Evolutionary conservation across 768 basidiomycete genomes (phyloP), one percentile per base, ranked within the genome.

Genomic region (Lactarius pseudohatsudake): DNA sequence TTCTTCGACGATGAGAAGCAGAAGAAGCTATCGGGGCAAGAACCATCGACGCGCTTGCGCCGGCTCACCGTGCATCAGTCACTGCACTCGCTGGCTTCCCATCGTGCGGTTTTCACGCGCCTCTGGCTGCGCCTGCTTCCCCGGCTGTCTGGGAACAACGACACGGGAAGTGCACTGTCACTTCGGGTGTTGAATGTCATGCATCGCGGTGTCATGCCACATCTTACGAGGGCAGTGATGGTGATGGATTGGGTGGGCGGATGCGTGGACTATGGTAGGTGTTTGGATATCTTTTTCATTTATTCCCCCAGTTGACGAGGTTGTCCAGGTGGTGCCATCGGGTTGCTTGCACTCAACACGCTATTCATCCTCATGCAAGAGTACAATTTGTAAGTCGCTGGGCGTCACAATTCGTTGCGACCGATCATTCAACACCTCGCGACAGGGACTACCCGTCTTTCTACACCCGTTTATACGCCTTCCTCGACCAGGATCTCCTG

Each of bases 221-320:
- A 94, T 75, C 75, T 96, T 57, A 93, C 91, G 0, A 77, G 90
- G 45, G 86, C 90, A 0, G 80, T 91, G 57, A 76, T 92, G 59
- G 82, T 91, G n/a, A 94, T 94, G 90, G 94, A 96, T 74, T 97
- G 94, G 92, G 83, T 96, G 45, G 85, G 87, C 32, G 85, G 85
- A 2, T 92, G 91, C 70, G 89, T 94, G 15, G 93, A 96, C 74
- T 81, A 85, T 71, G 94, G 93, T 88, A 62, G 68, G 85, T 74
- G 32, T 56, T 55, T 56, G 15, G 11, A 65, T 13, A 40, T 28
- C 22, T 63, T 56, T 68, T 6, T 59, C 64, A 9, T 43, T 20
- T 22, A 3, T 16, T 43, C 45, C 26, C 3, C 53, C 41, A 20
- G 58, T 45, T 30, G 67, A 41, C 62, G 59, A 47, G 64, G 2